Conservation (phyloP, 2,329 filamentous ascomycete species). For the Fusarium anguioides region DNA sequence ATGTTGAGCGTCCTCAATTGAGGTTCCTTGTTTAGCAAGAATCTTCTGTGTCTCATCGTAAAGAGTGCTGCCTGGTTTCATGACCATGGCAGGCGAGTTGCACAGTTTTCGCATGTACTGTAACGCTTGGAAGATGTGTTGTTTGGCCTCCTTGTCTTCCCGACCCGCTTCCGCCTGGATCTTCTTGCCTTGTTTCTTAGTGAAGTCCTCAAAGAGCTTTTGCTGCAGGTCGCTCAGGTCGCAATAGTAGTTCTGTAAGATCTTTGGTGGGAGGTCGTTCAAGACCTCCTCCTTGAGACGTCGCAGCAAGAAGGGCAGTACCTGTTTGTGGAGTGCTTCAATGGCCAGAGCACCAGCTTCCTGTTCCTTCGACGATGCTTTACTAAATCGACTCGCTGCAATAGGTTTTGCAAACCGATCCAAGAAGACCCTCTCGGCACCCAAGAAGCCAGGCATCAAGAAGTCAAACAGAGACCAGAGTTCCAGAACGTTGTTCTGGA, state of each 20-base stretch:
- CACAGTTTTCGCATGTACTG: constrained; percentile 99
- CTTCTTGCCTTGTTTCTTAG: constrained; percentile 90
- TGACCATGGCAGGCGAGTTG: constrained; percentile 95
- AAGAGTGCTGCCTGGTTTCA: constrained; percentile 91
- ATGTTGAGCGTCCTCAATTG: constrained; percentile 84
- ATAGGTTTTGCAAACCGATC: constrained; percentile 96
- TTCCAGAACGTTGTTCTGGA: constrained; percentile 97
- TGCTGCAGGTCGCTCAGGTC: constrained; percentile 95
- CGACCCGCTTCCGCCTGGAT: constrained; percentile 85
- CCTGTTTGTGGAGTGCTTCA: constrained; percentile 98
- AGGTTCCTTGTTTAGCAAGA: constrained; percentile 81
- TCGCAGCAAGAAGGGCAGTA: constrained; percentile 93
- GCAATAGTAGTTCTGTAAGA: constrained; percentile 99
- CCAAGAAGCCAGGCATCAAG: constrained; percentile 97
- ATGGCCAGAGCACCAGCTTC: constrained; percentile 96
- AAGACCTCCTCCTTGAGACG: constrained; percentile 98
- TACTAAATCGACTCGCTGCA: constrained; percentile 92
- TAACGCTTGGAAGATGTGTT: constrained; percentile 98
- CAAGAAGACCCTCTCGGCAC: constrained; percentile 93
- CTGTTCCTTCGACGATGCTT: constrained; percentile 98
- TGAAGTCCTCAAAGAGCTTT: constrained; percentile 96
- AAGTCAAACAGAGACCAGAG: constrained; percentile 99
- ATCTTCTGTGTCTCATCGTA: constrained; percentile 89
- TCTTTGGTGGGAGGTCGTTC: constrained; percentile 96
- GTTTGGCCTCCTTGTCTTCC: constrained; percentile 91